Evolutionary conservation across 2,329 filamentous ascomycete species (phyloP).

Genomic region (Teratosphaeriaceae sp.): DNA sequence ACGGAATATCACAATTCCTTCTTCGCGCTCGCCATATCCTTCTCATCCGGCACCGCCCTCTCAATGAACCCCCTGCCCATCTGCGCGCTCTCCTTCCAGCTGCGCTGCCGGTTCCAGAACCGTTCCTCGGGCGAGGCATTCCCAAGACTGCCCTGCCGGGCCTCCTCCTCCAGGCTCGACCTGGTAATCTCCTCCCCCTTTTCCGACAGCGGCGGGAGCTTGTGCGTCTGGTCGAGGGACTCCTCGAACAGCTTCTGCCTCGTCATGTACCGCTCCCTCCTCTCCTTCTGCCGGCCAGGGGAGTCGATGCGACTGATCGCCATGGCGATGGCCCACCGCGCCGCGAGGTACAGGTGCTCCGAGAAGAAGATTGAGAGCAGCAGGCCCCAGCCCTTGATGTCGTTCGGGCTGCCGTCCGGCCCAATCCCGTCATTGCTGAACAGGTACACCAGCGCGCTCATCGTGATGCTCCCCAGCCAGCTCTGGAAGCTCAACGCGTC

Average conservation of each 20-base stretch:
- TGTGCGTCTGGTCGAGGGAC: constrained; percentile 53
- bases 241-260: constrained; percentile 74
- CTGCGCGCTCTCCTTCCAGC: constrained; percentile 45
- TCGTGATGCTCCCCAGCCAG: constrained; percentile 87
- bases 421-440: constrained; percentile 67
- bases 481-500: constrained; percentile 80
- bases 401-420: constrained; percentile 57
- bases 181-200: constrained; percentile 56
- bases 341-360: constrained; percentile 82
- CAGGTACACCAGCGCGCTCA: constrained; percentile 80
- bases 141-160: constrained; percentile 33
- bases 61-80: constrained; percentile 48
- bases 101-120: constrained; percentile 48
- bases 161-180: constrained; percentile 56
- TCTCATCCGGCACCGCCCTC: constrained; percentile 23
- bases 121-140: constrained; percentile 38
- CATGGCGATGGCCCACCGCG: constrained; percentile 64
- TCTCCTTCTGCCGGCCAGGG: constrained; percentile 78
- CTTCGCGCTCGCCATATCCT: constrained; percentile 21
- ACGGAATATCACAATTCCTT: constrained; percentile 24
- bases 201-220: constrained; percentile 40
- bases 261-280: constrained; percentile 70
- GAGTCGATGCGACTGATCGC: constrained; percentile 76
- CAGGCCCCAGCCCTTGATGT: constrained; percentile 72
- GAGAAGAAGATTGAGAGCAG: constrained; percentile 76